Evolutionary conservation across 2,329 filamentous ascomycete species (phyloP), one percentile per base, ranked within the genome.

Genomic region (Cadophora malorum): DNA sequence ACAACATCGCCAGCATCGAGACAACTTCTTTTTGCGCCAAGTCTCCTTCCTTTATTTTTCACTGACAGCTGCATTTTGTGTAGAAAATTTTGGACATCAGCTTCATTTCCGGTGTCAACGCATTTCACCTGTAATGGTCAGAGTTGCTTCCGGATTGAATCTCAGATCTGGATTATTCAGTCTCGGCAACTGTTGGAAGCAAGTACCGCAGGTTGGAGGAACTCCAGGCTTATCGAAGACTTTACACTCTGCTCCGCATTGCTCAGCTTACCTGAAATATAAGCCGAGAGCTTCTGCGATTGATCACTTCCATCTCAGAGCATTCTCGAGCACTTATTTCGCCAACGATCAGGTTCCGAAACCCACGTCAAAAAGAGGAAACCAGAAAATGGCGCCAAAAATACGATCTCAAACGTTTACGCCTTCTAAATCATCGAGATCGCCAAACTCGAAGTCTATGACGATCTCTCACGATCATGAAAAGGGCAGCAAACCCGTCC

Each of bases 401-500:
- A 66, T 56, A n/a, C 47, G 64, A 21, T 61, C 56, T 14, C 64
- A 66, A 14, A 38, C 64, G 31, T 49, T 33, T 31, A 64, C 62
- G 23, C 62, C 47, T 10, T 55, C 61, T 9, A 64, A 52, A 23
- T n/a, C 31, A 0, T 55, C 41, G 19, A 47, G 41, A 10, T 23
- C 41, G 1, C 9, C 52, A n/a, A 31, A n/a, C 33, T 45, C n/a
- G 8, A 52, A 25, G 12, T 35, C 62, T 9, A 31, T n/a, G 33
- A 10, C 19, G 19, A 31, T 16, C n/a, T 49, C 35, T 19, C 23
- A 55, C 14, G n/a, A 23, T 7, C 31, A 45, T 21, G 12, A 38
- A 8, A 12, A 58, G 21, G 25, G 33, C 25, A 10, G 19, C 19
- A 72, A 72, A 38, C 67, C 64, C 16, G 70, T 67, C 1, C 33